These are phyloP conservation scores for Rhizoclosmatium sp. DNA, from an alignment of 192 early-diverging fungal genomes.

Conservation along the genomic window DNA sequence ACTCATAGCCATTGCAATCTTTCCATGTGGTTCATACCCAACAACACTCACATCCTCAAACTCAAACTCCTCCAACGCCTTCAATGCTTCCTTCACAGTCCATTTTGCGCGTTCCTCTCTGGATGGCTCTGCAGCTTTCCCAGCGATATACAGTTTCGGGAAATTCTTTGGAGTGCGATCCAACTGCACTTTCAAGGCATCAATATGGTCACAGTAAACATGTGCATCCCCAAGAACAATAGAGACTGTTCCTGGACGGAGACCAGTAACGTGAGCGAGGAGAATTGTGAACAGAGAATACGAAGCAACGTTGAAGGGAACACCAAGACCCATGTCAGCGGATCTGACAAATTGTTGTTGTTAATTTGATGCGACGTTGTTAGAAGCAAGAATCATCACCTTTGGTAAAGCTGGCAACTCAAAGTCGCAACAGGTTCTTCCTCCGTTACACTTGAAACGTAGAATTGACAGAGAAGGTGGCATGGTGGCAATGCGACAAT, in stretches of 20 bases:
- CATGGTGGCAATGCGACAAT: constrained; percentile 97
- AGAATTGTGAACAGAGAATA: constrained; percentile 92
- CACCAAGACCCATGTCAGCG: constrained; percentile 95
- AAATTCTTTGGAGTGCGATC: constrained; percentile 79
- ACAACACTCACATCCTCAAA: constrained; percentile 82
- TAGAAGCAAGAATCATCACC: constrained; percentile 40
- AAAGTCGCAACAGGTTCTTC: constrained; percentile 60
- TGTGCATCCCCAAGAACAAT: constrained; percentile 97
- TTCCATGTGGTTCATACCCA: constrained; percentile 85
- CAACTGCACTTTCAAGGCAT: constrained; percentile 83
- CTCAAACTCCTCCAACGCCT: constrained; percentile 68
- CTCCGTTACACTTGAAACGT: constrained; percentile 76
- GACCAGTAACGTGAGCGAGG: constrained; percentile 86
- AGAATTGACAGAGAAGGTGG: constrained; percentile 98
- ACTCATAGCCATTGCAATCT: constrained; percentile 96
- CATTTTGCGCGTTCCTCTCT: constrained; percentile 6
- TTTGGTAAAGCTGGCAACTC: constrained; percentile 95
- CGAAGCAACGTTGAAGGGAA: constrained; percentile 98
- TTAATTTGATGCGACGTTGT: not conserved
- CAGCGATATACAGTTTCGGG: constrained; percentile 76
- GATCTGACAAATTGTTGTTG: constrained; percentile 41
- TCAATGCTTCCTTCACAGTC: constrained; percentile 51
- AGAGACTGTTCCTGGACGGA: constrained; percentile 84
- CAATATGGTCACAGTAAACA: constrained; percentile 90
- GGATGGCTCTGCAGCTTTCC: constrained; percentile 39